Conservation (phyloP, 331 rosid genomes). For the Stylosanthes scabra region DNA sequence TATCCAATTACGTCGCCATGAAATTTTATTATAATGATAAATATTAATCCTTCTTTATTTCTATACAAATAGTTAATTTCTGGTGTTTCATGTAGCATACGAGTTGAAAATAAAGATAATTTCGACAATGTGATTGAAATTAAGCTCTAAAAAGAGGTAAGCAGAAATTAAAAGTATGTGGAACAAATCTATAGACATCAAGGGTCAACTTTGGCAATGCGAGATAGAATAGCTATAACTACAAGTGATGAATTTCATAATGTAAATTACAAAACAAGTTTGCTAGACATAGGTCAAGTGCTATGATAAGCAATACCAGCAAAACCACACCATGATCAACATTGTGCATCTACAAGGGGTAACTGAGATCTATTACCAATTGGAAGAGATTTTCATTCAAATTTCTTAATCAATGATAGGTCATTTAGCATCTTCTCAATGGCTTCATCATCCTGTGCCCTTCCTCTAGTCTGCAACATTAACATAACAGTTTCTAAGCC, state of each 20-base stretch:
- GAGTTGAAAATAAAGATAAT: too few relatives aligned
- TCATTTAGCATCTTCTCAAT: slow-evolving; percentile 94
- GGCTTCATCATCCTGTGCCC: slow-evolving; percentile 93
- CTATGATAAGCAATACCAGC: not conserved
- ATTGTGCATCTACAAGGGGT: not conserved
- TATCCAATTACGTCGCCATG: too few relatives aligned
- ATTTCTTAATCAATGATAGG: slow-evolving; percentile 82
- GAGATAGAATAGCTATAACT: too few relatives aligned
- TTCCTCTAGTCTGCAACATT: slow-evolving; percentile 82
- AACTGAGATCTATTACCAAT: not conserved
- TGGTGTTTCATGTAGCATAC: too few relatives aligned
- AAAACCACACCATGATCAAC: not conserved
- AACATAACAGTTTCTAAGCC: not conserved
- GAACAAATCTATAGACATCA: too few relatives aligned
- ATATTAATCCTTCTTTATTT: too few relatives aligned
- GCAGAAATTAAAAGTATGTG: too few relatives aligned
- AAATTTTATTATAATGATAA: too few relatives aligned
- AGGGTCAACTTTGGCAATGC: too few relatives aligned
- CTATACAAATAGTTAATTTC: too few relatives aligned
- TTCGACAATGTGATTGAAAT: too few relatives aligned
- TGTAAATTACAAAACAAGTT: slow-evolving; percentile 11
- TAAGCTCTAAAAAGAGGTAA: too few relatives aligned
- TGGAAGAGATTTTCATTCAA: slow-evolving; percentile 51
- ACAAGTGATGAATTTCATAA: not conserved
- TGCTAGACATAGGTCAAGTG: slow-evolving; percentile 2